Conservation (phyloP, 1,139 yeast genomes). For the Debaryomyces coudertii region DNA sequence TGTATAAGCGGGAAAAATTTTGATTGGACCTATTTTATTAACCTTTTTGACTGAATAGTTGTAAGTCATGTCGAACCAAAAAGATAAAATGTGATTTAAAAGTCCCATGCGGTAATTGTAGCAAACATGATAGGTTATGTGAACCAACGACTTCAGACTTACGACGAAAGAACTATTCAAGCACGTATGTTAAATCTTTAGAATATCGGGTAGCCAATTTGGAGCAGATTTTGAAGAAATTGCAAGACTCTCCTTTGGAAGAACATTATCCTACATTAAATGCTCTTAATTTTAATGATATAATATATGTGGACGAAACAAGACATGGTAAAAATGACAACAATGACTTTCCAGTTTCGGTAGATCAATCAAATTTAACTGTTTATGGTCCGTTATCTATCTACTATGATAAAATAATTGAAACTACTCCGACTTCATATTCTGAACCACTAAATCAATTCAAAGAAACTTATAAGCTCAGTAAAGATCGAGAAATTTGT, state of each 20-base stretch:
- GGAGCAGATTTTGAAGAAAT: conserved; percentile 26
- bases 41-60: conserved; percentile 50
- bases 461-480: conserved; percentile 25
- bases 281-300: conserved; percentile 20
- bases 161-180: conserved; percentile 56
- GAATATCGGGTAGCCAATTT: conserved; percentile 33
- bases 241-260: conserved; percentile 24
- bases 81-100: conserved; percentile 57
- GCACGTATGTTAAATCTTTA: conserved; percentile 47
- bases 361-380: conserved; percentile 19
- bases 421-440: conserved; percentile 21
- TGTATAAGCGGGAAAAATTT: too few species aligned
- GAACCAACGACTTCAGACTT: conserved; percentile 53
- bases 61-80: conserved; percentile 54
- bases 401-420: conserved; percentile 39
- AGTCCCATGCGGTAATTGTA: conserved; percentile 55
- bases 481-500: conserved; percentile 46
- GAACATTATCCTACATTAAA: conserved; percentile 28
- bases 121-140: conserved; percentile 48
- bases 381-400: conserved; percentile 57
- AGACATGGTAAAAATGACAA: not conserved
- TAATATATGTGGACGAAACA: conserved; percentile 13
- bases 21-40: conserved; percentile 32
- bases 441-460: conserved; percentile 27
- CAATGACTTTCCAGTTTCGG: not conserved